A percentile compares a stretch with the other conserved stretches of the same genome.
Conservation (phyloP, 495 filamentous ascomycete genomes). For the Elasticomyces elasticus region DNA sequence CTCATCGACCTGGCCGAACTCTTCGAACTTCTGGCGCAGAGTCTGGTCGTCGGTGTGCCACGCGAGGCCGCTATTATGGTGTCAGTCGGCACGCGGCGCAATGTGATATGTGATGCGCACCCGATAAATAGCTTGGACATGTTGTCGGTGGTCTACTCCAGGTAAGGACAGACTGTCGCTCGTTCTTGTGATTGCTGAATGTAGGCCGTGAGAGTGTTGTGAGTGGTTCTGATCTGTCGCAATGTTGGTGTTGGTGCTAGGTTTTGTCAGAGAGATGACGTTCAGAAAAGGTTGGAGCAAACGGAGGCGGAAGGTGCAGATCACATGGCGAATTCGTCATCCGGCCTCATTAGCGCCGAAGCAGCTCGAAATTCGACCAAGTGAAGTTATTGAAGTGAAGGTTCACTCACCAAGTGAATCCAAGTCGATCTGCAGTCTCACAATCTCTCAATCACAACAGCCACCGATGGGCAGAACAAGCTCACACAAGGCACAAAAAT, state of each 20-base stretch:
- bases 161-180: constrained; percentile 17
- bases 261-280: background rate
- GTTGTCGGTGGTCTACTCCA: constrained; percentile 2
- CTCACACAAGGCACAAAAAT: background rate
- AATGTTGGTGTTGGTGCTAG: background rate
- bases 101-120: constrained; percentile 40
- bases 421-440: background rate
- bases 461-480: background rate
- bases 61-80: constrained; percentile 65
- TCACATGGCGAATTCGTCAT: background rate
- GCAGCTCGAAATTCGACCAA: background rate
- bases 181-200: background rate
- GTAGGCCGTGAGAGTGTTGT: background rate
- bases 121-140: constrained; percentile 93
- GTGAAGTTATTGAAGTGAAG: background rate
- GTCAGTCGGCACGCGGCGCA: constrained; percentile 18
- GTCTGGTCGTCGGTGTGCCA: constrained; percentile 92
- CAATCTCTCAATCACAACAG: background rate
- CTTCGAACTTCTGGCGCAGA: constrained; percentile 75
- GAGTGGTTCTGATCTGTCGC: background rate
- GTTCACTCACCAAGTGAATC: background rate
- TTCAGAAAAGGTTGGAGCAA: background rate
- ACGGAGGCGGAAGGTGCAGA: background rate
- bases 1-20: constrained; percentile 83
- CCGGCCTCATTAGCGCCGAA: background rate